Evolutionary conservation across 306 rosid genomes (phyloP), one percentile per base, ranked within the genome.

Genomic region (Albizia julibrissin): DNA sequence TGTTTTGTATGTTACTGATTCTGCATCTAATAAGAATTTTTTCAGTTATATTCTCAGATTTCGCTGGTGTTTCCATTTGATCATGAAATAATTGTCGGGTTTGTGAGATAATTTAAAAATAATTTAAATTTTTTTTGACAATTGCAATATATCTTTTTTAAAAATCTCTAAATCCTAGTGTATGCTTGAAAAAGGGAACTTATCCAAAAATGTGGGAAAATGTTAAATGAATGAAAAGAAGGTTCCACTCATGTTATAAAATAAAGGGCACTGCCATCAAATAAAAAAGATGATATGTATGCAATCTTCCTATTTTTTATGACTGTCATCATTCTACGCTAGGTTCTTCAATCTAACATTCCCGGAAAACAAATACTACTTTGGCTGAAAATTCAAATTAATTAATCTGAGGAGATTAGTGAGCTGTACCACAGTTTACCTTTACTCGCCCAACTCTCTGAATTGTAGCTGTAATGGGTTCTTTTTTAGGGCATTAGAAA

Each of bases 11-110:
- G 84, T 61, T 84, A 80, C 59, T 79, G 71, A 83, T 80, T 75
- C 81, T 84, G 79, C 85, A 65, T 80, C 88, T 76, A 79, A 77
- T 76, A 77, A 77, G 80, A 90, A 79, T 85, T 79, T 76, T 82
- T 44, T 43, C 39, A 22, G 31, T 7, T 42, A 13, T 22, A 22
- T 43, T 70, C 56, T 27, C 37, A 1, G 33, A 27, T 70, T 42
- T 11, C 29, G 24, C 18, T n/a, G 0, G 10, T 64, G 40, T 31
- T 64, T 64, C 6, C 40, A 29, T 64, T 14, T 15, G 40, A 64
- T 64, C 69, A 14, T 64, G 5, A 64, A 64, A 29, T 31, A 14
- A 13, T 14, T 64, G 34, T 22, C 10, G 24, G 62, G 62, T 56
- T 21, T 56, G 62, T 24, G 0, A 18, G 59, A n/a, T n/a, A n/a